A percentile compares a stretch with the other conserved stretches of the same genome.
These are phyloP conservation scores for Strigomonas culicis DNA, from an alignment of 208 protist species.

Conservation along the genomic window DNA sequence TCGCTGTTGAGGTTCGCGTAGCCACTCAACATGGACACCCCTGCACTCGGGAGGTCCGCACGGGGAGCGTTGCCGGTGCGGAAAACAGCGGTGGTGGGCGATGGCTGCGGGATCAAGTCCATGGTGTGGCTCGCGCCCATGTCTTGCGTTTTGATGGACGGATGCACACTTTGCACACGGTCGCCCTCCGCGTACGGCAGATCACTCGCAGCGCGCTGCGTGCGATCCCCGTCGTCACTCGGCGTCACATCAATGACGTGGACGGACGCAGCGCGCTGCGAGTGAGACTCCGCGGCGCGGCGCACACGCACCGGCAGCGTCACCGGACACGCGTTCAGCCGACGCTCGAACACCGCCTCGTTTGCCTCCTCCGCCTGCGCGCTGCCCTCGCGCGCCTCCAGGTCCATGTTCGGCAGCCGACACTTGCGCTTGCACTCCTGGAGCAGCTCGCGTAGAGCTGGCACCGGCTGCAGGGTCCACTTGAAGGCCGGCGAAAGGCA, in stretches of 20 bases:
- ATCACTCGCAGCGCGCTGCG: too few species aligned
- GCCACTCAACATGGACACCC: too few species aligned
- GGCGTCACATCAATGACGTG: too few species aligned
- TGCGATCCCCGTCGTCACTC: too few species aligned
- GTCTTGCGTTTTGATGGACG: not conserved
- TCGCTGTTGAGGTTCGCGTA: not conserved
- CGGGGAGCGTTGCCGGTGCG: too few species aligned
- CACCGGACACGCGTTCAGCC: not conserved
- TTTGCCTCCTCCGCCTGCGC: not conserved
- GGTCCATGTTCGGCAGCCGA: too few species aligned
- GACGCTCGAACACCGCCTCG: not conserved
- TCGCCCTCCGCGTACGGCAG: not conserved
- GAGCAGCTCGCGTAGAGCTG: not conserved
- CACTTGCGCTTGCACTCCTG: not conserved
- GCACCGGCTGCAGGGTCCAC: constrained; percentile 6
- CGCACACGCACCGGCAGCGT: not conserved
- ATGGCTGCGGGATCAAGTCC: not conserved
- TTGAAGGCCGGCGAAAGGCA: not conserved
- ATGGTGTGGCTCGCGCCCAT: not conserved
- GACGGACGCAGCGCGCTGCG: too few species aligned
- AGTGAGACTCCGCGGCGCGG: too few species aligned
- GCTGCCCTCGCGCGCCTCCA: too few species aligned
- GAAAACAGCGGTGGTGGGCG: not conserved
- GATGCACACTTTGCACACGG: not conserved
- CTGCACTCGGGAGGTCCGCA: too few species aligned